phyloP scores from a whole-genome alignment of 2,329 filamentous ascomycete species.

The Hypoxylon sp. region DNA sequence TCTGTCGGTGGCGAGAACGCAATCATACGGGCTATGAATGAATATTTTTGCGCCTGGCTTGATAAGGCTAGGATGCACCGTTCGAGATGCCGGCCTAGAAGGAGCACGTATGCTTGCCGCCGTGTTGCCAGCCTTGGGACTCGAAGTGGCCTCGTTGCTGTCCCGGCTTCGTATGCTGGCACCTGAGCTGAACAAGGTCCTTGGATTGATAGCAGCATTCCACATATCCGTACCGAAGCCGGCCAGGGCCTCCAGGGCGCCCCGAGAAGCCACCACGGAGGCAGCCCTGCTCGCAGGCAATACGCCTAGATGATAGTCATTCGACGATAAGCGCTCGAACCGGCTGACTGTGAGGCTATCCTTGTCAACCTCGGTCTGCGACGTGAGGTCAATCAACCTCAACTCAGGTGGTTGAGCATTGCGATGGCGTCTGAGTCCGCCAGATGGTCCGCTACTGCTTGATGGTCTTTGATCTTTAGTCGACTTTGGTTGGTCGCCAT shows the following conservation, averaged over 20 bases:
- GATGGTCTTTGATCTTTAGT: conserved; percentile 54
- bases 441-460: conserved; percentile 64
- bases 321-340: conserved; percentile 83
- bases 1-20: conserved; percentile 87
- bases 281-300: conserved; percentile 77
- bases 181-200: conserved; percentile 83
- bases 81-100: conserved; percentile 41
- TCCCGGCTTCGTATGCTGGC: conserved; percentile 74
- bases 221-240: conserved; percentile 79
- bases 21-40: conserved; percentile 96
- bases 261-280: conserved; percentile 68
- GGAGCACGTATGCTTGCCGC: conserved; percentile 47
- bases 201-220: conserved; percentile 90
- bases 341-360: conserved; percentile 86
- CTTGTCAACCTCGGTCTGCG: conserved; percentile 86
- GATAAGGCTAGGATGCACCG: conserved; percentile 62
- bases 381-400: conserved; percentile 86
- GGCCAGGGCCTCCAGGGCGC: conserved; percentile 79
- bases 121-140: conserved; percentile 53
- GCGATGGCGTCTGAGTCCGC: conserved; percentile 73
- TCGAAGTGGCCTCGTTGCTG: conserved; percentile 67
- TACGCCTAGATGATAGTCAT: conserved; percentile 90
- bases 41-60: conserved; percentile 76
- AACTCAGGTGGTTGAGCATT: conserved; percentile 89
- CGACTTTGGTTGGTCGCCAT: conserved; percentile 48